Conservation (phyloP, 2,329 filamentous ascomycete genomes). For the Boeremia lycopersici region DNA sequence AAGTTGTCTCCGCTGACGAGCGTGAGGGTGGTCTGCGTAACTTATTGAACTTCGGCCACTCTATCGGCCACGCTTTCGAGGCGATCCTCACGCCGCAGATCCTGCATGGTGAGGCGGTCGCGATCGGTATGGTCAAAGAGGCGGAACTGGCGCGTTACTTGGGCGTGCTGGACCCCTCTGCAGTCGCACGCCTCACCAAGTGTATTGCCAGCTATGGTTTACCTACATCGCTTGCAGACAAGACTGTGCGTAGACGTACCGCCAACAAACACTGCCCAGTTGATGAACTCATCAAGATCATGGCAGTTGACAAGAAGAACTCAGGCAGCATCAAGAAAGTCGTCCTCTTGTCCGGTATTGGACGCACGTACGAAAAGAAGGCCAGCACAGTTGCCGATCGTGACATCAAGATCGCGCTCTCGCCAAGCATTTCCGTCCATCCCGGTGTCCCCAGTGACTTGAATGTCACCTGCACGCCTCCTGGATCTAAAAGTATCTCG, state of each 20-base stretch:
- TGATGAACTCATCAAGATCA: constrained; percentile 83
- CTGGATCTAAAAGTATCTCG: constrained; percentile 96
- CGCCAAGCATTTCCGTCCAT: constrained; percentile 74
- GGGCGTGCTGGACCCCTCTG: constrained; percentile 81
- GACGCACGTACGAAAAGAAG: constrained; percentile 82
- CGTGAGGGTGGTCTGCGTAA: constrained; percentile 93
- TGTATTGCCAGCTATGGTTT: constrained; percentile 94
- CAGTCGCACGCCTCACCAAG: constrained; percentile 87
- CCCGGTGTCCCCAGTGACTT: constrained; percentile 72
- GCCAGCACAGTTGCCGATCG: constrained; percentile 89
- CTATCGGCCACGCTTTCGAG: constrained; percentile 95
- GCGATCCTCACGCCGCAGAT: constrained; percentile 94
- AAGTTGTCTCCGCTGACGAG: constrained; percentile 93
- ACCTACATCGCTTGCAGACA: constrained; percentile 83
- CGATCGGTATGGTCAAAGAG: constrained; percentile 98
- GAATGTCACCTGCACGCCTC: constrained; percentile 79
- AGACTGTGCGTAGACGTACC: constrained; percentile 78
- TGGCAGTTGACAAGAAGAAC: constrained; percentile 99
- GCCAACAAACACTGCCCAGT: constrained; percentile 88
- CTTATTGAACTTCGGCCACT: constrained; percentile 95
- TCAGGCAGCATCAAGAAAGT: constrained; percentile 95
- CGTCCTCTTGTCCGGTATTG: constrained; percentile 88
- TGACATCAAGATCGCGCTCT: constrained; percentile 82
- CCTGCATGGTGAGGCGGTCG: constrained; percentile 92
- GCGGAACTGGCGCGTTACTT: constrained; percentile 90